phyloP scores from a whole-genome alignment of 768 basidiomycete species.

The Russula sp. region DNA sequence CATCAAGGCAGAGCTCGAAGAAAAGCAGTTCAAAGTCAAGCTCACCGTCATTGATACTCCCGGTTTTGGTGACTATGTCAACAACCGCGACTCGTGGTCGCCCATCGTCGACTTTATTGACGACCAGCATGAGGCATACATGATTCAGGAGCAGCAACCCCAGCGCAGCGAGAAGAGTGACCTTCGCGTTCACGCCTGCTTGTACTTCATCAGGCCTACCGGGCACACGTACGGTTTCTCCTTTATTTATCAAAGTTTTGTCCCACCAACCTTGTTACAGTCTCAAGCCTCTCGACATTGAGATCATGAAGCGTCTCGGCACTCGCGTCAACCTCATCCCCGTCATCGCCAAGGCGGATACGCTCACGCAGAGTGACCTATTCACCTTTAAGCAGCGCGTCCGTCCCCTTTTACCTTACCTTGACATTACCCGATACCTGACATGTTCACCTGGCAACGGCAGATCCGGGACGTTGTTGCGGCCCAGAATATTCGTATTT shows the following conservation, averaged over 20 bases:
- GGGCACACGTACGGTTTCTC: conserved; percentile 79
- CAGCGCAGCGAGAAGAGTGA: conserved; percentile 91
- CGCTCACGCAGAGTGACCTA: conserved; percentile 90
- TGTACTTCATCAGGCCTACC: conserved; percentile 95
- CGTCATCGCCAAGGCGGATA: conserved; percentile 96
- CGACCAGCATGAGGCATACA: conserved; percentile 92
- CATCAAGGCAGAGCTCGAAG: conserved; percentile 98
- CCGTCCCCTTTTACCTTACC: conserved; percentile 30
- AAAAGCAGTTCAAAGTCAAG: conserved; percentile 99
- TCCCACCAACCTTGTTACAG: conserved; percentile 35
- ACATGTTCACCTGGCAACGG: background rate
- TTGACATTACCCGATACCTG: conserved; percentile 7
- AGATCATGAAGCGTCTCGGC: conserved; percentile 99
- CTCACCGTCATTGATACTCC: conserved; percentile 98
- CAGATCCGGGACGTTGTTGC: conserved; percentile 85
- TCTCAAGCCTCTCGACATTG: conserved; percentile 95
- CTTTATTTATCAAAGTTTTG: background rate
- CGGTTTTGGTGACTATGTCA: conserved; percentile 99
- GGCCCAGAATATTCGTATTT: conserved; percentile 92
- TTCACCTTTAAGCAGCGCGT: conserved; percentile 90
- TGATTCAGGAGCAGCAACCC: conserved; percentile 99
- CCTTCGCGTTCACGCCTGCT: conserved; percentile 90
- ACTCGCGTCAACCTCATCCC: conserved; percentile 98
- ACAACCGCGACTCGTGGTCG: conserved; percentile 98
- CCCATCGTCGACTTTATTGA: conserved; percentile 99